Percentiles rank a stretch among this genome's conserved stretches.
Evolutionary conservation across 306 rosid species (phyloP).

Genomic region (Cucurbita ficifolia): DNA sequence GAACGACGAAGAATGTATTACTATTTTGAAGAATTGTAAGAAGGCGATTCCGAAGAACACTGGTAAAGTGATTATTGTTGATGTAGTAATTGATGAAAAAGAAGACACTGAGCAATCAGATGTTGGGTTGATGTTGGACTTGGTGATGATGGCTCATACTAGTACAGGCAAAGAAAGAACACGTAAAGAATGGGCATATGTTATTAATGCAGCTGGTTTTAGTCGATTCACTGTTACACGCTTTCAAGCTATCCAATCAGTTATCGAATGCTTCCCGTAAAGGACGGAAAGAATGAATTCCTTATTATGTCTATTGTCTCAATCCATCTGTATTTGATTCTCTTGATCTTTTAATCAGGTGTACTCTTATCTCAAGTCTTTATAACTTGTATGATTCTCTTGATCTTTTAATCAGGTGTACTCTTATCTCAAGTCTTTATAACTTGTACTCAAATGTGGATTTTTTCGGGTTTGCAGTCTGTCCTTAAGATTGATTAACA

Average conservation of each 20-base stretch:
- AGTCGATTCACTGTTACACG: constrained; percentile 9
- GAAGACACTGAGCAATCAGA: constrained; percentile 12
- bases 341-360: too few species aligned
- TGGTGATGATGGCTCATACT: constrained; percentile 51
- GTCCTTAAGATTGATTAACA: too few species aligned
- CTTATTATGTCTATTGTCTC: too few species aligned
- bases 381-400: too few species aligned
- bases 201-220: constrained; percentile 42
- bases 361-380: too few species aligned
- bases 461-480: too few species aligned
- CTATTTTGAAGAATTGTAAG: constrained; percentile 31
- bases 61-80: constrained; percentile 42
- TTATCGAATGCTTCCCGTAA: constrained; percentile 17
- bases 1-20: constrained; percentile 53
- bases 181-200: constrained; percentile 33
- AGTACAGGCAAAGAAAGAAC: constrained; percentile 32
- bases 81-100: constrained; percentile 27
- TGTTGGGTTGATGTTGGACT: constrained; percentile 36
- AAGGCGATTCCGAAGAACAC: constrained; percentile 29
- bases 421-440: too few species aligned
- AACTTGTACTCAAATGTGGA: too few species aligned
- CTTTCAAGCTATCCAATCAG: constrained; percentile 25
- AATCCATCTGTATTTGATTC: too few species aligned
- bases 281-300: too few species aligned
- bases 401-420: too few species aligned